phyloP scores from a whole-genome alignment of 371 early-diverging fungal genomes.

The Mortierella sp. region DNA sequence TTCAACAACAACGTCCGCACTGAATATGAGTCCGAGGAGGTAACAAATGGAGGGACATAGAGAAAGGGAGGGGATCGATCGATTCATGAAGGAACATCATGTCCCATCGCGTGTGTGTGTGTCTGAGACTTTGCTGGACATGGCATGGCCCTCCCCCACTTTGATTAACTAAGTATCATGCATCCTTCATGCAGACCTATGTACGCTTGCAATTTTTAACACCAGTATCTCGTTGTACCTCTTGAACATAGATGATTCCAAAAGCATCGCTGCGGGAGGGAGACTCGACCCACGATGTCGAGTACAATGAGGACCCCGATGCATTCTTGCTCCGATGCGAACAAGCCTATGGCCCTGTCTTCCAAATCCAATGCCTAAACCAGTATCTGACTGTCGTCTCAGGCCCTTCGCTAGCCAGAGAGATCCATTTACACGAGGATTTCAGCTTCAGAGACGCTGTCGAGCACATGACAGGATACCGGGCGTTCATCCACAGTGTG shows the following conservation, averaged over 20 bases:
- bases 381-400: conserved; percentile 15
- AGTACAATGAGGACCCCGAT: conserved; percentile 19
- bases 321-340: conserved; percentile 13
- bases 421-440: not conserved
- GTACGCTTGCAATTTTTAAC: not conserved
- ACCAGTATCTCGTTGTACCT: not conserved
- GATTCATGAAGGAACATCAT: not conserved
- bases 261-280: conserved; percentile 18
- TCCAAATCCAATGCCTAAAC: conserved; percentile 1
- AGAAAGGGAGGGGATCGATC: too few relatives aligned
- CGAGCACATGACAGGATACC: conserved; percentile 16
- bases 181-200: not conserved
- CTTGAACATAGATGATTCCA: conserved; percentile 12
- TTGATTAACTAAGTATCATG: too few relatives aligned
- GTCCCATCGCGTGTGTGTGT: not conserved
- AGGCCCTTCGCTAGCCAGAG: not conserved
- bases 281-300: conserved; percentile 18
- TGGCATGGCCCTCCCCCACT: too few relatives aligned
- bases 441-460: conserved; percentile 16
- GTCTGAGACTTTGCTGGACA: not conserved
- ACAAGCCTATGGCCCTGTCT: conserved; percentile 20
- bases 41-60: not conserved
- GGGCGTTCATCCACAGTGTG: not conserved
- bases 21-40: not conserved
- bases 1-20: not conserved